phyloP scores from a whole-genome alignment of 2,329 filamentous ascomycete species.

The Neophaeococcomyces mojaviensis region DNA sequence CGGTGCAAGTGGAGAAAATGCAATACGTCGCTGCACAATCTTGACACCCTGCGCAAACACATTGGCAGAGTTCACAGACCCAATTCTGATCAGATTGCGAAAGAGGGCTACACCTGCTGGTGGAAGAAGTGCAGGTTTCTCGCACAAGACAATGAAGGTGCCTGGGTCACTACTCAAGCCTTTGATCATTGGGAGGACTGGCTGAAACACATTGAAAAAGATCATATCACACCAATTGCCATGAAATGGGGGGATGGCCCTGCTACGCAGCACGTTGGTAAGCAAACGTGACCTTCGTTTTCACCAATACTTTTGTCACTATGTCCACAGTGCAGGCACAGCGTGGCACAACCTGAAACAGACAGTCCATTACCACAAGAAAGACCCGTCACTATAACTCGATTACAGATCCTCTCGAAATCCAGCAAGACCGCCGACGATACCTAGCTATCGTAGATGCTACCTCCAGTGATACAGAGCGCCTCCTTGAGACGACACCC shows the following conservation, averaged over 20 bases:
- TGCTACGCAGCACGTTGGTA: constrained; percentile 48
- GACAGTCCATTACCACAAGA: constrained; percentile 9
- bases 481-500: not conserved
- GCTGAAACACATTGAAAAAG: constrained; percentile 44
- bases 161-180: constrained; percentile 16
- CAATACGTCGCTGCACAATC: constrained; percentile 52
- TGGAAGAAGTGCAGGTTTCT: constrained; percentile 28
- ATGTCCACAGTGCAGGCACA: not conserved
- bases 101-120: constrained; percentile 22
- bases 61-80: constrained; percentile 47
- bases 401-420: constrained; percentile 6
- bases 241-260: constrained; percentile 56
- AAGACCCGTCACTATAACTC: constrained; percentile 21
- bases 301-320: not conserved
- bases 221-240: constrained; percentile 48
- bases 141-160: constrained; percentile 23
- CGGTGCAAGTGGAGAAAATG: constrained; percentile 54
- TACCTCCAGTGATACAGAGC: not conserved
- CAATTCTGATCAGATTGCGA: constrained; percentile 14
- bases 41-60: constrained; percentile 53
- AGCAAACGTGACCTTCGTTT: constrained; percentile 27
- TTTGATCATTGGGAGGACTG: constrained; percentile 38
- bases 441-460: not conserved
- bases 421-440: constrained; percentile 15
- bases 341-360: not conserved